Evolutionary conservation across 2,329 filamentous ascomycete genomes (phyloP).

Genomic region (Nemania abortiva): DNA sequence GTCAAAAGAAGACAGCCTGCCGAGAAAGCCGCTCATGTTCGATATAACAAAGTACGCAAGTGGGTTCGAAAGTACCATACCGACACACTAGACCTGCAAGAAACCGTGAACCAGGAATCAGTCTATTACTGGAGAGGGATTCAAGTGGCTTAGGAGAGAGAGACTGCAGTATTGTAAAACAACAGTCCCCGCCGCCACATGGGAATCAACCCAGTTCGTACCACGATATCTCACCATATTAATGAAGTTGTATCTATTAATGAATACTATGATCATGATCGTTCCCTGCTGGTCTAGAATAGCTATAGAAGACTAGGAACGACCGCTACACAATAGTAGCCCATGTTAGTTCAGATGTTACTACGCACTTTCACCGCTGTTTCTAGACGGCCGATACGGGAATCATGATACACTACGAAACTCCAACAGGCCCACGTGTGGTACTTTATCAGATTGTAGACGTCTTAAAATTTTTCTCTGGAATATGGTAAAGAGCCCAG

Average conservation of each 20-base stretch:
- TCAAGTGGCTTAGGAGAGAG: conserved; percentile 16
- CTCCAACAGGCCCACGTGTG: conserved; percentile 44
- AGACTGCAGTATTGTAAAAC: conserved; percentile 27
- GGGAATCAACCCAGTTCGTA: conserved; percentile 25
- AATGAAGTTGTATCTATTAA: conserved; percentile 10
- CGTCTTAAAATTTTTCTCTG: conserved; percentile 26
- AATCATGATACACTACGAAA: conserved; percentile 30
- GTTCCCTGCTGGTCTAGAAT: conserved; percentile 40
- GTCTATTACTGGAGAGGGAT: conserved; percentile 39
- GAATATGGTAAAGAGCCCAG: conserved; percentile 28
- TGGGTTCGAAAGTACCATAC: conserved; percentile 46
- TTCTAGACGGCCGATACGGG: conserved; percentile 41
- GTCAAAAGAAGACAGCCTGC: conserved; percentile 36
- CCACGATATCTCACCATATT: conserved; percentile 8
- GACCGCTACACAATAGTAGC: conserved; percentile 31
- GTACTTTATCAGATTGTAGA: conserved; percentile 40
- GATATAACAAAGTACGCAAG: conserved; percentile 41
- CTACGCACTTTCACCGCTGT: conserved; percentile 46
- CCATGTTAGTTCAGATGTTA: conserved; percentile 36
- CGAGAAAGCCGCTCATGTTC: conserved; percentile 45
- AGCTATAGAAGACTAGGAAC: conserved; percentile 33
- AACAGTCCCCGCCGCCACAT: conserved; percentile 35
- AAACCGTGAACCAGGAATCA: conserved; percentile 44
- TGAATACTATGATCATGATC: conserved; percentile 11
- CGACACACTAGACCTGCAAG: conserved; percentile 47